phyloP scores from a whole-genome alignment of 805 yeast genomes.

The Spathaspora boniae region DNA sequence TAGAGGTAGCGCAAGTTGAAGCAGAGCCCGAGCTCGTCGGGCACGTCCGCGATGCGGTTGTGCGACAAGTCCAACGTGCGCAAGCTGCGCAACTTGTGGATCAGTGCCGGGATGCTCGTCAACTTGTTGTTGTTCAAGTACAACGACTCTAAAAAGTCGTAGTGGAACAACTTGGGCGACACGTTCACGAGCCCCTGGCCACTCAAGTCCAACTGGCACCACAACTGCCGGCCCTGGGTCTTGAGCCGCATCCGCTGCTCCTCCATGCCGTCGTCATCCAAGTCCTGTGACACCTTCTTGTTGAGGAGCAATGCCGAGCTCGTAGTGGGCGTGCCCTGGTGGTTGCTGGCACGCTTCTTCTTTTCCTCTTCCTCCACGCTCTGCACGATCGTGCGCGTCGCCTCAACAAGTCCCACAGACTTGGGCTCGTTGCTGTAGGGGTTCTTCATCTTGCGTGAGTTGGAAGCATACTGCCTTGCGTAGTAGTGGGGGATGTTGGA shows the following conservation, averaged over 20 bases:
- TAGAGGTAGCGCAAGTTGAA: conserved; percentile 77
- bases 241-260: conserved; percentile 59
- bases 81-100: conserved; percentile 66
- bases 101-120: conserved; percentile 59
- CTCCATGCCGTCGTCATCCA: conserved; percentile 52
- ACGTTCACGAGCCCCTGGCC: conserved; percentile 79
- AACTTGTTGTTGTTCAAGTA: conserved; percentile 85
- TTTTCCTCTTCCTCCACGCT: conserved; percentile 43
- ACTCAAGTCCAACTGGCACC: conserved; percentile 91
- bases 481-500: conserved; percentile 72
- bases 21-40: conserved; percentile 80
- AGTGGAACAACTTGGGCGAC: conserved; percentile 73
- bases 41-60: conserved; percentile 68
- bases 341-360: conserved; percentile 30
- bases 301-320: conserved; percentile 38
- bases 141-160: conserved; percentile 79
- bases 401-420: conserved; percentile 37
- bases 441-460: conserved; percentile 48
- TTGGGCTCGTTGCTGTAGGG: conserved; percentile 35
- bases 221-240: conserved; percentile 70
- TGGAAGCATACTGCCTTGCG: conserved; percentile 78
- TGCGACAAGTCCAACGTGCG: conserved; percentile 83
- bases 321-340: conserved; percentile 31
- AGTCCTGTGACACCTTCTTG: conserved; percentile 40
- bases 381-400: conserved; percentile 36